Conservation (phyloP, 139 green algal genomes). For the Marvania coccoides region DNA sequence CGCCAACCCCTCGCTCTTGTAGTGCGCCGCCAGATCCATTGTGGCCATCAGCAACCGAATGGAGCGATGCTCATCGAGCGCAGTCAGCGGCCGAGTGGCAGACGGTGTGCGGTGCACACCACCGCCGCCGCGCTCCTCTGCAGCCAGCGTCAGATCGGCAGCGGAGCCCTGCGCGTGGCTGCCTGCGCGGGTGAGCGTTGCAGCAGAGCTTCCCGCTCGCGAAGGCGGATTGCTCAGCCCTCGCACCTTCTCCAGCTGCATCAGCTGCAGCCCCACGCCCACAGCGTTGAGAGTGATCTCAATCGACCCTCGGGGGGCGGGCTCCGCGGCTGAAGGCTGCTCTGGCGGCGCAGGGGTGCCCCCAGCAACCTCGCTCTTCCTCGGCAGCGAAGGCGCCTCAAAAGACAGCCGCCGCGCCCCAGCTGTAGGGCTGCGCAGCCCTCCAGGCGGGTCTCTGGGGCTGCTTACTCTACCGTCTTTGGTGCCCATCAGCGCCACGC, state of each 20-base stretch:
- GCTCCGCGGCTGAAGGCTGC: too few relatives aligned
- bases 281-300: constrained; percentile 37
- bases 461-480: too few relatives aligned
- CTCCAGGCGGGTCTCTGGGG: too few relatives aligned
- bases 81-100: neutral
- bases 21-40: constrained; percentile 27
- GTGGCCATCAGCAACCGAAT: constrained; percentile 38
- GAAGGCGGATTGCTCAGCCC: neutral
- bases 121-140: neutral
- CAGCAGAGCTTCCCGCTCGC: neutral
- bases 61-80: neutral
- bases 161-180: neutral
- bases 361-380: too few relatives aligned
- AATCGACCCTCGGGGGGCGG: too few relatives aligned
- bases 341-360: too few relatives aligned
- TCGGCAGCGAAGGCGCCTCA: too few relatives aligned
- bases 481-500: constrained; percentile 12
- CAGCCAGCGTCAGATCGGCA: neutral
- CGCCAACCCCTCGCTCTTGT: constrained; percentile 10
- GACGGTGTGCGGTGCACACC: neutral
- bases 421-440: too few relatives aligned
- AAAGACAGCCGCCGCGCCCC: too few relatives aligned
- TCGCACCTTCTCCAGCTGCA: constrained; percentile 26
- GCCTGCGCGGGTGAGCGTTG: neutral
- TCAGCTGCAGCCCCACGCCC: constrained; percentile 45